These are phyloP conservation scores for Tremellales sp. DNA, from an alignment of 1,284 basidiomycete species.

Conservation along the genomic window DNA sequence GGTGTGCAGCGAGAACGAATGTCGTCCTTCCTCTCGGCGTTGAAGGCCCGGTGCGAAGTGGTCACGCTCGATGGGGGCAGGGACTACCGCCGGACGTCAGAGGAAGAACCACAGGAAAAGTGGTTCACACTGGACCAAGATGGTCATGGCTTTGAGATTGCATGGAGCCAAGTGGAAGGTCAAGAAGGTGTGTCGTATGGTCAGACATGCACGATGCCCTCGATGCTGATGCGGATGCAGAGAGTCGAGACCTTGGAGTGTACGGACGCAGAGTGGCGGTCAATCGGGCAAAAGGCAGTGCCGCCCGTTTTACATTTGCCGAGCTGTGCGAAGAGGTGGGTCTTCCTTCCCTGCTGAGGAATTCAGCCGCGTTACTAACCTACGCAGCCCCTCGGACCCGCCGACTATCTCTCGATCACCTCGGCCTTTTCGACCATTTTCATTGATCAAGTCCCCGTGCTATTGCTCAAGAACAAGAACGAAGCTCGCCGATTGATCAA, in stretches of 20 bases:
- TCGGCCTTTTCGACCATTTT: constrained; percentile 59
- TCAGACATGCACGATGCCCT: neutral
- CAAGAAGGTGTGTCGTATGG: constrained; percentile 20
- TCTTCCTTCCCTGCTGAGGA: neutral
- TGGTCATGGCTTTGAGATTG: constrained; percentile 40
- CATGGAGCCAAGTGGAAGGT: constrained; percentile 31
- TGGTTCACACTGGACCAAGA: constrained; percentile 27
- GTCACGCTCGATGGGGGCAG: constrained; percentile 55
- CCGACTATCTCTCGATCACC: constrained; percentile 65
- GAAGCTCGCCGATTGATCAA: constrained; percentile 68
- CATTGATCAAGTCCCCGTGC: constrained; percentile 59
- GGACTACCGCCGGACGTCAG: constrained; percentile 48
- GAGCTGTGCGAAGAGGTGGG: constrained; percentile 61
- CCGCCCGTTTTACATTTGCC: constrained; percentile 58
- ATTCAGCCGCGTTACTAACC: neutral
- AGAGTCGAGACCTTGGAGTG: constrained; percentile 44
- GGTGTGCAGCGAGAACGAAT: constrained; percentile 64
- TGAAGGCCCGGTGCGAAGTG: constrained; percentile 62
- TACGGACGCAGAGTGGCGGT: constrained; percentile 56
- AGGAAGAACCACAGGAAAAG: constrained; percentile 27
- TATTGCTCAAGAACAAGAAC: constrained; percentile 59
- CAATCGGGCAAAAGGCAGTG: constrained; percentile 51
- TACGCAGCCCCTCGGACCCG: constrained; percentile 61
- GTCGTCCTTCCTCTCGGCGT: constrained; percentile 61
- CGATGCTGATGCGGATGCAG: neutral